Conservation (phyloP, 2,329 filamentous ascomycete genomes). For the Colletotrichum euphorbiae region DNA sequence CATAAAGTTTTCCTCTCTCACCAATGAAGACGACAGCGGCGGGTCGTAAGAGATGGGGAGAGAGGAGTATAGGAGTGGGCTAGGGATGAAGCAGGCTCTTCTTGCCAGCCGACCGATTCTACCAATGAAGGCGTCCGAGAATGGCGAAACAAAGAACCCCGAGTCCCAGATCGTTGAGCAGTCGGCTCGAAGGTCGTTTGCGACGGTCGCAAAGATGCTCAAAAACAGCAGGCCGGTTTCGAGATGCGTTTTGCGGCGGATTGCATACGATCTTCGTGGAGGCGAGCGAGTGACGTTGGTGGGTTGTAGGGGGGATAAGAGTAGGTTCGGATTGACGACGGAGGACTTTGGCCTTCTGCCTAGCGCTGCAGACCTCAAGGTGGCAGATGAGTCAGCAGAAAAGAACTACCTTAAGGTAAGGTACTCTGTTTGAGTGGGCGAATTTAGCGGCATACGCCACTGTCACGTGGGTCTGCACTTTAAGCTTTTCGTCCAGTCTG, state of each 20-base stretch:
- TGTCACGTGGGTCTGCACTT: slow-evolving; percentile 5
- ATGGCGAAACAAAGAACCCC: slow-evolving; percentile 42
- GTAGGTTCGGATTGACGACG: slow-evolving; percentile 29
- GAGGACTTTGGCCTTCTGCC: slow-evolving; percentile 21
- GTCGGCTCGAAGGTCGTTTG: slow-evolving; percentile 50
- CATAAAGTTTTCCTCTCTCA: slow-evolving; percentile 40
- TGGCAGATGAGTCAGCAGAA: slow-evolving; percentile 31
- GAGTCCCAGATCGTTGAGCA: slow-evolving; percentile 51
- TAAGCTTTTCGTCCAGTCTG: background rate
- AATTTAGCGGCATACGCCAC: background rate
- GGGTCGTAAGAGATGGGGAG: background rate
- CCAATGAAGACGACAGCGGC: slow-evolving; percentile 23
- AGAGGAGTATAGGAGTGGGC: background rate
- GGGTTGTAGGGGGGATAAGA: slow-evolving; percentile 42
- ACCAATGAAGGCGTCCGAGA: slow-evolving; percentile 74
- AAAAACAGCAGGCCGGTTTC: slow-evolving; percentile 37
- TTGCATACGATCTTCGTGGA: slow-evolving; percentile 49
- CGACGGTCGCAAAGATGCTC: slow-evolving; percentile 33
- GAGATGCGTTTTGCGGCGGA: slow-evolving; percentile 43
- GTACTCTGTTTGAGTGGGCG: background rate
- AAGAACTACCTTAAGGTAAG: background rate
- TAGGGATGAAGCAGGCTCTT: slow-evolving; percentile 2
- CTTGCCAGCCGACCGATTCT: slow-evolving; percentile 41
- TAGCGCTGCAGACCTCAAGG: background rate
- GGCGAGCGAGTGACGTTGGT: slow-evolving; percentile 48